Conservation (phyloP, 768 basidiomycete species). For the Mycena indigotica region DNA sequence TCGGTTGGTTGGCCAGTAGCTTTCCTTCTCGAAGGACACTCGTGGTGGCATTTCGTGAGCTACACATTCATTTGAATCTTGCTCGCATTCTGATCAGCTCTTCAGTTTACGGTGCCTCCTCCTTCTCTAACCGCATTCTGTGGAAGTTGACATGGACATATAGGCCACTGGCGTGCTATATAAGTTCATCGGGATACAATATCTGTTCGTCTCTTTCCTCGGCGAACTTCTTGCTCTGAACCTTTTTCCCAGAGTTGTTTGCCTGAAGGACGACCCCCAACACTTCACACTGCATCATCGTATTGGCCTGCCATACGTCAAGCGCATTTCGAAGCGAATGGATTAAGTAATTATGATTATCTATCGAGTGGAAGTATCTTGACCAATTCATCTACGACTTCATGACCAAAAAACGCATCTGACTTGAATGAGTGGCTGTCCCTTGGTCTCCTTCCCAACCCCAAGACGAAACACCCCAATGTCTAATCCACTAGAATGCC, state of each 20-base stretch:
- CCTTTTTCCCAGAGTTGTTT: constrained; percentile 49
- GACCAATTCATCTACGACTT: no score
- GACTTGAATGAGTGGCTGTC: no score
- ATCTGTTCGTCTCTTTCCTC: constrained; percentile 42
- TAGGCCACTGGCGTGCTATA: no score
- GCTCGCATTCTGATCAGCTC: constrained; percentile 6
- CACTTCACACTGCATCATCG: constrained; percentile 47
- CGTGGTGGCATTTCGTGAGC: constrained; percentile 79
- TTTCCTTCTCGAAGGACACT: constrained; percentile 71
- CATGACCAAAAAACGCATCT: no score
- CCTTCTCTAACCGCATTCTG: neutral
- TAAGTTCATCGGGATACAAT: constrained; percentile 57
- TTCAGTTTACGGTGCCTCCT: constrained; percentile 2
- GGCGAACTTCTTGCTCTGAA: constrained; percentile 25
- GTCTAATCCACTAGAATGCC: no score
- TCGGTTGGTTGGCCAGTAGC: constrained; percentile 64
- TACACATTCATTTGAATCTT: constrained; percentile 45
- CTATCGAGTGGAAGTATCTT: no score
- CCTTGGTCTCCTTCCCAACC: no score
- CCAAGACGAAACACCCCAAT: no score
- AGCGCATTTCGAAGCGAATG: constrained; percentile 33
- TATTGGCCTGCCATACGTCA: constrained; percentile 52
- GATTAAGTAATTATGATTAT: neutral
- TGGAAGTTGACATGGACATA: constrained; percentile 54
- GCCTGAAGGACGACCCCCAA: constrained; percentile 59